Evolutionary conservation across 2,329 filamentous ascomycete genomes (phyloP), one percentile per base, ranked within the genome.

Genomic region (Lachnellula arida): DNA sequence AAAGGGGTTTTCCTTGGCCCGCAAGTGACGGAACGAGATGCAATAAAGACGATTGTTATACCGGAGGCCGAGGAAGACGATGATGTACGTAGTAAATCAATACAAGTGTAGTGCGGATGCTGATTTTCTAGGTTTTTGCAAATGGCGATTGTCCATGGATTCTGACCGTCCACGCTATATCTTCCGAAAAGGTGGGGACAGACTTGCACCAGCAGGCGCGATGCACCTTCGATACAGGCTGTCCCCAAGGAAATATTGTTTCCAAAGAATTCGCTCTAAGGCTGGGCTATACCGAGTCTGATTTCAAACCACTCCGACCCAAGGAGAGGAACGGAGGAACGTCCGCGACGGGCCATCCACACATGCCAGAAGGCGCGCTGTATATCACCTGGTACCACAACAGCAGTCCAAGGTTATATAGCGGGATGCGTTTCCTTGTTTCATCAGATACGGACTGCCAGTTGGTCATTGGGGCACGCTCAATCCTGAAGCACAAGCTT

Each of bases 121-220:
- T 44, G 19, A 44, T 22, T 17, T 5, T 17, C 19, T 44, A 44
- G 42, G 9, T 17, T 17, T 40, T 40, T 15, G 37, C 37, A 19
- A 14, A 25, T n/a, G 19, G 14, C 5, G 22, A 50, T 23, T 54
- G 28, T 17, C 53, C 46, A 15, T 54, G 53, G 53, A 54, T 54
- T 17, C 44, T 32, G 2, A 35, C 53, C 0, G 53, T 54, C 6
- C n/a, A 23, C 14, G 53, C 44, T 19, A 2, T 54, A 11, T 50
- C 53, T 17, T 34, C 15, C n/a, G 69, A 72, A 1, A 68, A 70
- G 4, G 68, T 74, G 0, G 74, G 74, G 1, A 74, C 74, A 4
- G 69, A 75, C 50, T 76, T 40, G n/a, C 35, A 15, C 23, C 8
- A 22, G 2, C 32, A 50, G 25, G 53, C 53, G 9, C 42, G 46